phyloP scores from a whole-genome alignment of 1,139 yeast species.

The Suhomyces guaymorum region DNA sequence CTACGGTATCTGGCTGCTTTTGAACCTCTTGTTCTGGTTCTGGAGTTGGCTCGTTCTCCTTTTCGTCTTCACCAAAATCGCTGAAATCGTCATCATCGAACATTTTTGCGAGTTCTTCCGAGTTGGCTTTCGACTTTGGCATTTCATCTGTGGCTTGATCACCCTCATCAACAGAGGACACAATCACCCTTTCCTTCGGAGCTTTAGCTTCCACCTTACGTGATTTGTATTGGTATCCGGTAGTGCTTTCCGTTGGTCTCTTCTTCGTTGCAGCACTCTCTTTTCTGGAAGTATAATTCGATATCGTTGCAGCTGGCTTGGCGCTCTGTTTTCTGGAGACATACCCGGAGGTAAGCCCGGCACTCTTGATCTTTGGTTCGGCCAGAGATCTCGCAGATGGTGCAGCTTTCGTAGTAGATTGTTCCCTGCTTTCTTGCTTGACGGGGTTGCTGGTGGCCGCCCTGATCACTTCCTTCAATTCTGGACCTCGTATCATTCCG shows the following conservation, averaged over 20 bases:
- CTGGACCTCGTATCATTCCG: conserved; percentile 42
- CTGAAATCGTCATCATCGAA: conserved; percentile 26
- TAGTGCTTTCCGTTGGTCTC: conserved; percentile 11
- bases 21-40: conserved; percentile 4
- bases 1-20: conserved; percentile 8
- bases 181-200: conserved; percentile 41
- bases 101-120: conserved; percentile 20
- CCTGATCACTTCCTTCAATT: conserved; percentile 18
- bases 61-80: conserved; percentile 18
- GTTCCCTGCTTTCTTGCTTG: conserved; percentile 1
- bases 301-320: conserved; percentile 14
- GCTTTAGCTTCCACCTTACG: conserved; percentile 33
- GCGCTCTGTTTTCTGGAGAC: conserved; percentile 29
- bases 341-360: conserved; percentile 28
- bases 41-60: conserved; percentile 4
- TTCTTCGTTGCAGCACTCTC: conserved; percentile 13
- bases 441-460: conserved; percentile 1
- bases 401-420: conserved; percentile 1
- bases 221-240: conserved; percentile 40
- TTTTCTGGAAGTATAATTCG: conserved; percentile 28
- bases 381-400: conserved; percentile 9
- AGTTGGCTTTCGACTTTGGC: conserved; percentile 11
- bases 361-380: conserved; percentile 15
- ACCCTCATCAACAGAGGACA: conserved; percentile 23
- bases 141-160: conserved; percentile 10